Base-by-base conservation (phyloP, 352 stramenopile species). In the Globisporangium yorkense region DNA sequence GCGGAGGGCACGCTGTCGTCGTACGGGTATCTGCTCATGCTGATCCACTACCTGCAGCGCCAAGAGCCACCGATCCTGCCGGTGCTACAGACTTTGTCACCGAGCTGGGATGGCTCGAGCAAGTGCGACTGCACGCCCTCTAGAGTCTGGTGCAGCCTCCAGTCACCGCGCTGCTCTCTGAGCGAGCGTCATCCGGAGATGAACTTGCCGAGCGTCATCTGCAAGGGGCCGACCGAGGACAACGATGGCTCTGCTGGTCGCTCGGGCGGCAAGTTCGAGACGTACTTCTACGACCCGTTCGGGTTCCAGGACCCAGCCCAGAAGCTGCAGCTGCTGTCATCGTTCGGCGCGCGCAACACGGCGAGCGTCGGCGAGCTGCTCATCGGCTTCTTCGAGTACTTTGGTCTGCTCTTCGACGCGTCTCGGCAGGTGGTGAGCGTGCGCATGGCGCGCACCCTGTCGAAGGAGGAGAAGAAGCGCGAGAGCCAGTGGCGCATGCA, bases 231-330 rank as follows among this genome's bases (percentile, higher is more conserved):
- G 18, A 70, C 63, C 16, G 72, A 77, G 6, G 75, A 85, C 54
- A 66, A 71, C 41, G 63, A 80, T 18, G 56, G 57, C 1, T 62
- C 64, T 8, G 37, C 53, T 21, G 9, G n/a, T 51, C 50, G 27
- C 68, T 80, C 7, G 56, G 61, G 63, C 12, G 63, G 54, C 5
- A 63, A 61, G 6, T 73, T 89, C 48, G 85, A 95, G 50, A 93
- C 85, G 45, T 95, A 93, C 46, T 95, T 95, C 56, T 92, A 77
- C 54, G 82, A 95, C 50, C 81, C 81, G 46, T 88, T 85, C 33
- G 76, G 71, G 16, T 79, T 82, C 50, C 66, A 63, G 16, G 72
- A 89, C 31, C 65, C 80, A 1, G 62, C 56, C 3, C 66, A 76
- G 13, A 83, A 83, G 56, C 56, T 87, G 29, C 65, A 68, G 16